Conservation (phyloP, 2,329 filamentous ascomycete genomes). For the Colletotrichum incanum region DNA sequence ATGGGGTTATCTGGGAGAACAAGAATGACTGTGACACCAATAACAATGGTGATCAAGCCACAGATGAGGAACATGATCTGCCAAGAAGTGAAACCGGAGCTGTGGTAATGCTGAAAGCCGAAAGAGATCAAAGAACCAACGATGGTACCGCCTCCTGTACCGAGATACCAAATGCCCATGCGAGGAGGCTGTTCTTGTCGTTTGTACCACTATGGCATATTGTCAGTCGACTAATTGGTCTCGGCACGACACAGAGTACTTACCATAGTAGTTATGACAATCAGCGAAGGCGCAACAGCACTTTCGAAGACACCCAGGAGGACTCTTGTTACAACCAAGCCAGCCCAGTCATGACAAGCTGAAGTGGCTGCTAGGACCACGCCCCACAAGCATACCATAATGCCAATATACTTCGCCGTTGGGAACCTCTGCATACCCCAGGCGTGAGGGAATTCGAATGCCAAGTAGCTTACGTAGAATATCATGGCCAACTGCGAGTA, state of each 20-base stretch:
- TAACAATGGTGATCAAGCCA: conserved; percentile 73
- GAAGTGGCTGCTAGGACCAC: conserved; percentile 55
- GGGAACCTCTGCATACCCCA: conserved; percentile 66
- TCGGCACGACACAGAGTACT: neutral
- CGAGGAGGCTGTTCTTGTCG: conserved; percentile 73
- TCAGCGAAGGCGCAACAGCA: conserved; percentile 60
- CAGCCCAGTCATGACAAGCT: conserved; percentile 37
- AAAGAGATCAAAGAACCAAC: conserved; percentile 70
- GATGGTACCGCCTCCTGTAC: conserved; percentile 72
- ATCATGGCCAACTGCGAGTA: conserved; percentile 73
- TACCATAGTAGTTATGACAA: conserved; percentile 60
- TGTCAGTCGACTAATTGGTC: neutral
- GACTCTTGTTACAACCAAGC: conserved; percentile 45
- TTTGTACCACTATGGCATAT: conserved; percentile 56
- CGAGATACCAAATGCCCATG: conserved; percentile 76
- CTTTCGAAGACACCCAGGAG: conserved; percentile 46
- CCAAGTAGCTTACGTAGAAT: conserved; percentile 71
- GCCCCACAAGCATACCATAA: conserved; percentile 61
- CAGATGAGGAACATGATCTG: conserved; percentile 73
- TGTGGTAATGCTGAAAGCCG: conserved; percentile 68
- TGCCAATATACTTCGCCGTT: conserved; percentile 34
- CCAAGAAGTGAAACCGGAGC: conserved; percentile 53
- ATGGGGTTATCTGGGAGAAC: conserved; percentile 72
- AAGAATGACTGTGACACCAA: conserved; percentile 72
- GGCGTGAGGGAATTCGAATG: conserved; percentile 72